Evolutionary conservation across 768 basidiomycete species (phyloP).

Genomic region (Boletus barrowsii): DNA sequence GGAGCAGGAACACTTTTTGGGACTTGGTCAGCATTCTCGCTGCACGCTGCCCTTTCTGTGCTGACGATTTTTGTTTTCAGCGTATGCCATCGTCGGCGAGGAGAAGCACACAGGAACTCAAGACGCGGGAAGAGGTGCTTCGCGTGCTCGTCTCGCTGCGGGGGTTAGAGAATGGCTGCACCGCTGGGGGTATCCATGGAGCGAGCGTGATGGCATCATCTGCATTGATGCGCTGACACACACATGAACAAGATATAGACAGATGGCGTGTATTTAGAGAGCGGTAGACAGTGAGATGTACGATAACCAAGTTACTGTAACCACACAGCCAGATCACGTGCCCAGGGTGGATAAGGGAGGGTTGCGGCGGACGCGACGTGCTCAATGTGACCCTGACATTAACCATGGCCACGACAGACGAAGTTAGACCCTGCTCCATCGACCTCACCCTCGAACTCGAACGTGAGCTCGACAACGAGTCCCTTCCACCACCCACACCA

Average conservation of each 20-base stretch:
- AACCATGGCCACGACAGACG: slow-evolving; percentile 16
- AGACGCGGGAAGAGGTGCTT: slow-evolving; percentile 76
- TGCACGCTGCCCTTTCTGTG: not conserved
- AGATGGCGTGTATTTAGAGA: not conserved
- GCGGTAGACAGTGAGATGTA: slow-evolving; percentile 3
- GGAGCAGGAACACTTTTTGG: slow-evolving; percentile 85
- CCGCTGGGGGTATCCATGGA: slow-evolving; percentile 96
- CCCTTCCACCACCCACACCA: slow-evolving; percentile 48
- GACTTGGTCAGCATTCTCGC: slow-evolving; percentile 57
- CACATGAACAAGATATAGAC: slow-evolving; percentile 28
- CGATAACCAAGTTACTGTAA: not conserved
- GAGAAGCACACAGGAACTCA: slow-evolving; percentile 96
- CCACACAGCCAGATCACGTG: slow-evolving; percentile 12
- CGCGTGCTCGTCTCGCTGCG: slow-evolving; percentile 77
- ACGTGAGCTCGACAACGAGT: slow-evolving; percentile 66
- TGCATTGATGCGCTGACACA: slow-evolving; percentile 88
- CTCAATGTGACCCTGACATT: not conserved
- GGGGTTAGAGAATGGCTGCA: slow-evolving; percentile 90
- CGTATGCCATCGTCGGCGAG: slow-evolving; percentile 90
- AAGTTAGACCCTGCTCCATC: slow-evolving; percentile 50
- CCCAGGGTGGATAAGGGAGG: no score
- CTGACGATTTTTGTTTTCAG: slow-evolving; percentile 35
- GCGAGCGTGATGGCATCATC: slow-evolving; percentile 84
- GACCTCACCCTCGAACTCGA: slow-evolving; percentile 81
- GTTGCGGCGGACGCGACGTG: slow-evolving; percentile 6